These are phyloP conservation scores for Gnetum montanum DNA, from an alignment of 75 land plant species.

Conservation along the genomic window DNA sequence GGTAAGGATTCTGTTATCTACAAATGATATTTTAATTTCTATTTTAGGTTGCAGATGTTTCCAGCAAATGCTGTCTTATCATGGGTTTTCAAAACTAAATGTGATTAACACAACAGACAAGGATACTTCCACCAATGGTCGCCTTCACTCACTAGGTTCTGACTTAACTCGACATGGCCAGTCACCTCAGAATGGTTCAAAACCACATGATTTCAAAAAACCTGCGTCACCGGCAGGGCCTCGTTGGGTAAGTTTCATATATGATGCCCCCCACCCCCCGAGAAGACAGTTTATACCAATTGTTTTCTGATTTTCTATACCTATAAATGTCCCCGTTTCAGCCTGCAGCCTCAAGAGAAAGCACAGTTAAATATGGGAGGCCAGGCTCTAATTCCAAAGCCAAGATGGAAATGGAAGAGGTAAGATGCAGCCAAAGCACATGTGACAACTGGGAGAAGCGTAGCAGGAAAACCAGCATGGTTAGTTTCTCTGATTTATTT, in stretches of 20 bases:
- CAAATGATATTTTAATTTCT: too few species aligned
- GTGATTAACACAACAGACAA: too few species aligned
- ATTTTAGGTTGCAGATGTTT: too few species aligned
- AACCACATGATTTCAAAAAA: slow-evolving; percentile 14
- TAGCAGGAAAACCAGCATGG: slow-evolving; percentile 48
- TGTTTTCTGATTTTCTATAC: not conserved
- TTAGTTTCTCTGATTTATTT: slow-evolving; percentile 3
- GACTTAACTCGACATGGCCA: slow-evolving; percentile 41
- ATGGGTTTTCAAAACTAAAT: too few species aligned
- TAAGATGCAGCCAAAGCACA: slow-evolving; percentile 17
- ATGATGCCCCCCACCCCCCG: too few species aligned
- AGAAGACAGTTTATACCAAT: not conserved
- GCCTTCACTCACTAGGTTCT: slow-evolving; percentile 61
- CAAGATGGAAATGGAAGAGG: slow-evolving; percentile 5
- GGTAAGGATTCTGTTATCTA: too few species aligned
- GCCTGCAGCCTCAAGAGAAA: slow-evolving; percentile 52
- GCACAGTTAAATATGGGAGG: slow-evolving; percentile 14
- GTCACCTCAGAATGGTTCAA: slow-evolving; percentile 22
- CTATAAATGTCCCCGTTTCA: too few species aligned
- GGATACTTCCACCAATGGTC: slow-evolving; percentile 46
- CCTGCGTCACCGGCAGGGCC: slow-evolving; percentile 40
- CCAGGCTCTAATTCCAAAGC: not conserved
- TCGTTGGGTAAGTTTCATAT: slow-evolving; percentile 13
- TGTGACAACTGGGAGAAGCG: slow-evolving; percentile 20
- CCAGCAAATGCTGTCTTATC: too few species aligned